Percentiles rank a stretch among this genome's conserved stretches.
phyloP scores from a whole-genome alignment of 2,329 filamentous ascomycete species.

The Curvularia hawaiiensis region DNA sequence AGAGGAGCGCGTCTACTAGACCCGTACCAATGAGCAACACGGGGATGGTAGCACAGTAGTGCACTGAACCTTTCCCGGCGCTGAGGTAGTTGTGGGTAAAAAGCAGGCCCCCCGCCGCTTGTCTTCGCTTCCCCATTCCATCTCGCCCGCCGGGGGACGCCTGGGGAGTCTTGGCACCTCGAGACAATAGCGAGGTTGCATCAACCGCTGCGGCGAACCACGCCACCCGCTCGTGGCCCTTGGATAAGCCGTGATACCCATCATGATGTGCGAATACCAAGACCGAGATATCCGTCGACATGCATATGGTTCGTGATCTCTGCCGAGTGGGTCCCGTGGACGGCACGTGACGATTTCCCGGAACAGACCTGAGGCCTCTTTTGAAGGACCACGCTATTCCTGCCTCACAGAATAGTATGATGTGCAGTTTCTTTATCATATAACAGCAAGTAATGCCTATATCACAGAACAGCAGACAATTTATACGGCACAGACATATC shows the following conservation, averaged over 20 bases:
- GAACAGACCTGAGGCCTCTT: background rate
- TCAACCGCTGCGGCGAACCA: background rate
- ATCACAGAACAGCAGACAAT: background rate
- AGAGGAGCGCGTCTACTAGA: background rate
- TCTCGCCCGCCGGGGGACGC: background rate
- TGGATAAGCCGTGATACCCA: background rate
- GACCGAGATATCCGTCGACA: background rate
- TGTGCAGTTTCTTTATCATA: no score
- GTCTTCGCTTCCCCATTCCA: slow-evolving; percentile 6
- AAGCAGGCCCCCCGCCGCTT: slow-evolving; percentile 2
- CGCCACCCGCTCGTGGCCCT: slow-evolving; percentile 5
- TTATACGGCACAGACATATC: no score
- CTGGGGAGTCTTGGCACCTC: background rate
- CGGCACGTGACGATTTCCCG: background rate
- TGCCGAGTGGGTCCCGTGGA: background rate
- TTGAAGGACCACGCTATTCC: background rate
- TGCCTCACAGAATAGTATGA: background rate
- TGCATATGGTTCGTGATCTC: background rate
- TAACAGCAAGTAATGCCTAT: no score
- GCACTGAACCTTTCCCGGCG: slow-evolving; percentile 7
- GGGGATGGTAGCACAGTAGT: background rate
- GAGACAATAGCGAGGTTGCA: background rate
- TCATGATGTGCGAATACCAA: background rate
- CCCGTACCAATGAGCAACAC: background rate
- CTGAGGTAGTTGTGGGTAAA: slow-evolving; percentile 7